These are phyloP conservation scores for Aspergillus conjunctus DNA, from an alignment of 495 filamentous ascomycete genomes.

Conservation along the genomic window DNA sequence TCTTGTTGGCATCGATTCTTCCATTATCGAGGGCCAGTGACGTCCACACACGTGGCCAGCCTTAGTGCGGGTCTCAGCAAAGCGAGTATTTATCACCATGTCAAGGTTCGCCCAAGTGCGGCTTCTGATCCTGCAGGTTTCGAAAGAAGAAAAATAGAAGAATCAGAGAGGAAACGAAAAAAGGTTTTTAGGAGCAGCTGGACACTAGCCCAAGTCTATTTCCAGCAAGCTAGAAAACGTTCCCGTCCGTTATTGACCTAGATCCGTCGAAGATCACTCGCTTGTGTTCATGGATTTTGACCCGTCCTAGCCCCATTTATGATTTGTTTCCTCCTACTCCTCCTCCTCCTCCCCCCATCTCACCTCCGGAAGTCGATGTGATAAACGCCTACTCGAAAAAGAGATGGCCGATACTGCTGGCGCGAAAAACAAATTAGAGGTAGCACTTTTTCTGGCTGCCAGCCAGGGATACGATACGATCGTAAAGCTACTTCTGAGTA, in stretches of 20 bases:
- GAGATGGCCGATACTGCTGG: constrained; percentile 18
- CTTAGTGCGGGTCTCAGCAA: constrained; percentile 13
- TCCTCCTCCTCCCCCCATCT: neutral
- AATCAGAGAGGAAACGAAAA: constrained; percentile 6
- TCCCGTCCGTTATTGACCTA: constrained; percentile 2
- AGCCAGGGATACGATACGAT: constrained; percentile 40
- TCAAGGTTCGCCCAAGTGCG: constrained; percentile 15
- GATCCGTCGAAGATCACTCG: constrained; percentile 7
- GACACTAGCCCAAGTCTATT: constrained; percentile 14
- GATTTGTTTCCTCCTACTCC: neutral
- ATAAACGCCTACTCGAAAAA: neutral
- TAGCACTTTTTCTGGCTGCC: constrained; percentile 38
- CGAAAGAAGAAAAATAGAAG: constrained; percentile 2
- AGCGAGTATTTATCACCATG: constrained; percentile 9
- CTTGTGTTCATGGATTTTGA: constrained; percentile 10
- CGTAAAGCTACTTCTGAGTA: constrained; percentile 34
- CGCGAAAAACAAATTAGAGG: constrained; percentile 29
- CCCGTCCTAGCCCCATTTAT: neutral
- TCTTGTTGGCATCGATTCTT: constrained; percentile 7
- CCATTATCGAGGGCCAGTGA: constrained; percentile 17
- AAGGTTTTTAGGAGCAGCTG: constrained; percentile 7
- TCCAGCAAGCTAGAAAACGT: constrained; percentile 7
- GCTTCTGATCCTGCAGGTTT: constrained; percentile 14
- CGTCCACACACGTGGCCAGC: constrained; percentile 23
- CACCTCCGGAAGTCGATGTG: neutral